Conservation (phyloP, 805 yeast species). For the Jamesozyma rosinii region DNA sequence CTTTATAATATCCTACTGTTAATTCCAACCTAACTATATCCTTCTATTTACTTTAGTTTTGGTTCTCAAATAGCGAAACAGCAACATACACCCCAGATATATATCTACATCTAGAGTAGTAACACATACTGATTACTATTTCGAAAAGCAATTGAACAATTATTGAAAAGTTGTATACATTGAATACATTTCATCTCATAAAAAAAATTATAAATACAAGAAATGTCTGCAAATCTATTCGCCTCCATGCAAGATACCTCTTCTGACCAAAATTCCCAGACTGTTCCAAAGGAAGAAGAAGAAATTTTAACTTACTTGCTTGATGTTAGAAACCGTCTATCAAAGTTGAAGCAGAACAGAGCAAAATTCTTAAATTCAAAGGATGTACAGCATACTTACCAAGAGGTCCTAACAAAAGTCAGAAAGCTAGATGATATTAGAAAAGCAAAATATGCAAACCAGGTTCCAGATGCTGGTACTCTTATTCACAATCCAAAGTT, state of each 20-base stretch:
- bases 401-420: slow-evolving; percentile 45
- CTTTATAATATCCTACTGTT: too few species aligned
- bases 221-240: background rate
- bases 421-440: slow-evolving; percentile 47
- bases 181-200: background rate
- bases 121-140: too few species aligned
- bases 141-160: too few species aligned
- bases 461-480: slow-evolving; percentile 18
- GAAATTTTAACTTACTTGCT: slow-evolving; percentile 34
- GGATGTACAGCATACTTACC: slow-evolving; percentile 55
- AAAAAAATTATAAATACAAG: too few species aligned
- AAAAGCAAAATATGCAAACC: slow-evolving; percentile 29
- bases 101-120: too few species aligned
- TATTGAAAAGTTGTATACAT: background rate
- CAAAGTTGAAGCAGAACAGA: slow-evolving; percentile 53
- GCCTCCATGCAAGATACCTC: background rate
- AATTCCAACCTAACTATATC: too few species aligned
- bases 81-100: too few species aligned
- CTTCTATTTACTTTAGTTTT: too few species aligned
- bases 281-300: slow-evolving; percentile 32
- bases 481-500: slow-evolving; percentile 22
- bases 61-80: too few species aligned
- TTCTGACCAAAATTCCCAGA: slow-evolving; percentile 3
- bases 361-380: slow-evolving; percentile 55
- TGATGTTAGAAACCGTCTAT: slow-evolving; percentile 36